Conservation (phyloP, 2,329 filamentous ascomycete genomes). For the Pezicula carpinea region DNA sequence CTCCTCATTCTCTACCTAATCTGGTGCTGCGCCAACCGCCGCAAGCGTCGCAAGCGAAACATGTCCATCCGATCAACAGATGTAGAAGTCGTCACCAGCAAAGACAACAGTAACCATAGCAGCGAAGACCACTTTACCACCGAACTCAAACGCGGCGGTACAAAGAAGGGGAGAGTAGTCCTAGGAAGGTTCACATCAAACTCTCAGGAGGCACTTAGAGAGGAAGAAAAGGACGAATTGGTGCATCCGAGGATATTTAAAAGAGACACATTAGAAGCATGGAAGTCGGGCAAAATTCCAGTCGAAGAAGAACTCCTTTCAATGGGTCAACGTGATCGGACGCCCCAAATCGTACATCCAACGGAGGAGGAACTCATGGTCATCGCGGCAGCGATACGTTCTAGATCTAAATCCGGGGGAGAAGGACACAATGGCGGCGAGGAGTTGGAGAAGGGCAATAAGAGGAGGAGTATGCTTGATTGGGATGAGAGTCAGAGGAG, state of each 20-base stretch:
- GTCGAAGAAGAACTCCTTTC: not conserved
- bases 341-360: no score
- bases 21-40: not conserved
- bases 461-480: no score
- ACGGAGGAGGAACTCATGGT: no score
- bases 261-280: not conserved
- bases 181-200: not conserved
- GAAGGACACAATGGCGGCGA: no score
- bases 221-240: no score
- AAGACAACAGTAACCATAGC: not conserved
- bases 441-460: no score
- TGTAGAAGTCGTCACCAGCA: not conserved
- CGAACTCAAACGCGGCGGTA: not conserved
- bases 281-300: not conserved
- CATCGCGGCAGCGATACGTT: no score
- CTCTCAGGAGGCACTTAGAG: no score
- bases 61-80: not conserved
- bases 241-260: not conserved
- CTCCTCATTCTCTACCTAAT: not conserved
- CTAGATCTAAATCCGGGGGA: no score
- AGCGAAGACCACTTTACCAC: not conserved
- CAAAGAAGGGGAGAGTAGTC: not conserved
- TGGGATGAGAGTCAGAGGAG: no score
- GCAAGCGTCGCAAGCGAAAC: not conserved
- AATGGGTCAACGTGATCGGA: no score